A percentile compares a stretch with the other conserved stretches of the same genome.
Evolutionary conservation across 148 eudicot genomes (phyloP).

Genomic region (Vaccinium vitisidaea): DNA sequence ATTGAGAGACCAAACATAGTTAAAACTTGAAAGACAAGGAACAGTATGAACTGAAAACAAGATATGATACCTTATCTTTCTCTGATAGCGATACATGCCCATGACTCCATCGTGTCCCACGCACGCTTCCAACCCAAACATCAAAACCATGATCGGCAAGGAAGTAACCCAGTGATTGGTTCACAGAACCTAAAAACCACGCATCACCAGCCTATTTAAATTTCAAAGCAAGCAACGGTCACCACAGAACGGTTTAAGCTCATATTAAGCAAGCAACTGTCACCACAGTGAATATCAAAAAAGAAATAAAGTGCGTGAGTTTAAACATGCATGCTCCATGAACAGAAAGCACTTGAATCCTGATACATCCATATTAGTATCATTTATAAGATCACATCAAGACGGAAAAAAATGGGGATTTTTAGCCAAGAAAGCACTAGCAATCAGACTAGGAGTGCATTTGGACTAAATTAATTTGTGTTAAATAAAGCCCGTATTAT

Average conservation of each 20-base stretch:
- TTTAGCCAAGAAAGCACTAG: constrained; percentile 12
- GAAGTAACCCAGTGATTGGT: constrained; percentile 81
- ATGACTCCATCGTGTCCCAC: constrained; percentile 91
- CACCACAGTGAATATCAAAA: constrained; percentile 6
- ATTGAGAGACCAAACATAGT: background rate
- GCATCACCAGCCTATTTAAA: constrained; percentile 73
- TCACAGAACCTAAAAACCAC: constrained; percentile 73
- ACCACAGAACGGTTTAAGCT: background rate
- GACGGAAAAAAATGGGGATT: background rate
- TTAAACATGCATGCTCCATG: background rate
- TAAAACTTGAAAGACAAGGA: background rate
- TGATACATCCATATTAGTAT: background rate
- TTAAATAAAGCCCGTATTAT: too few species aligned
- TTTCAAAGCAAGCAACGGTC: background rate
- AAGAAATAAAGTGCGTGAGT: background rate
- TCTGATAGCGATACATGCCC: constrained; percentile 73
- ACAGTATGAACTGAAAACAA: background rate
- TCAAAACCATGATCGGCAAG: constrained; percentile 88
- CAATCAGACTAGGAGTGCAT: too few species aligned
- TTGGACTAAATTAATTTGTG: too few species aligned
- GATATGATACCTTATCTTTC: constrained; percentile 56
- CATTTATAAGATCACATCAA: background rate
- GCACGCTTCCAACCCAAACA: constrained; percentile 90
- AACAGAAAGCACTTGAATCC: background rate
- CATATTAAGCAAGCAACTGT: constrained; percentile 1